Base-by-base conservation (phyloP, 495 filamentous ascomycete species). In the Trichocladium uniseriatum region DNA sequence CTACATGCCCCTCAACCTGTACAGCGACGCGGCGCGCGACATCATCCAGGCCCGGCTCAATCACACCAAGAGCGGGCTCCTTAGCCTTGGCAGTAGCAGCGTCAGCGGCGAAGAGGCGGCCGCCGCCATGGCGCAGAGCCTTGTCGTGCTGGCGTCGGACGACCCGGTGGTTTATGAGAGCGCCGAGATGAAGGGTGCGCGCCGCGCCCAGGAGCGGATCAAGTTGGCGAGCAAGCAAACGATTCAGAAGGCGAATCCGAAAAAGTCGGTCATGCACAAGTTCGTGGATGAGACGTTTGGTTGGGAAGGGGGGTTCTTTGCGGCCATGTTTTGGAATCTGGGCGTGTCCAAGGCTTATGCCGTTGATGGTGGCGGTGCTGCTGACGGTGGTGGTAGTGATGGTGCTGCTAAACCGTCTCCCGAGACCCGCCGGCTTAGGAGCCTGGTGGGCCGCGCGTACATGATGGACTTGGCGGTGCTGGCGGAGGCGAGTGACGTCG, bases 301-400 rank as follows among this genome's bases (percentile, higher is more conserved):
- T 21, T 87, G 83, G 83, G 83, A 86, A 57, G 83, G 83, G 28
- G 83, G 83, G 7, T 88, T 88, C 66, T 87, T 79, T 62, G 67
- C 71, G 19, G 71, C 73, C 51, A 78, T 86, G 64, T 87, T 88
- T 60, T 84, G 79, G 76, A 75, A 75, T 37, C 64, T 87, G 1
- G 83, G 24, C 24, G 24, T 27, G 24, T 27, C 24, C 24, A 27
- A 27, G 24, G 24, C 24, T 4, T 8, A 27, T 8, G 24, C 24
- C 24, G 44, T 41, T 51, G 16, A 34, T 53, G 28, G 28, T 18
- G 31, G 29, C 4, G 5, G 7, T 24, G 29, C 5, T 5, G 21
- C 14, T 51, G 16, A 34, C 54, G 28, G 28, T 18, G 31, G 29
- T 2, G 5, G 7, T 24, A 18, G 21, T 53, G 28, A 18, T 18